Base-by-base conservation (phyloP, 441 rosid species). In the Erysimum cheiri region DNA sequence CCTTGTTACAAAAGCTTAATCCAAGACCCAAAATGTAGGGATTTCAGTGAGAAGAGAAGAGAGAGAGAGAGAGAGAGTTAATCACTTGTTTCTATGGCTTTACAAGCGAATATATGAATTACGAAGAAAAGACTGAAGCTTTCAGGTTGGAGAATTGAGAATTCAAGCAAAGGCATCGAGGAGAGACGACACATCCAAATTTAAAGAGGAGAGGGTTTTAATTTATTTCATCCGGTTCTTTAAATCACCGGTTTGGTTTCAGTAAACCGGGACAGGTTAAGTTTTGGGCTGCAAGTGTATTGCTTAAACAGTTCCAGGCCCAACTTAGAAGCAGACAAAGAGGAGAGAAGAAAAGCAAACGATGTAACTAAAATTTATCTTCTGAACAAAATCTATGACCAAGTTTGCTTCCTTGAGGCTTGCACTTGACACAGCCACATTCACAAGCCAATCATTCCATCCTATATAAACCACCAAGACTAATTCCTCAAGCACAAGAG, bases 201-300 rank as follows among this genome's bases (percentile, higher is more conserved):
- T 33, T 33, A n/a, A n/a, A n/a, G n/a, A n/a, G n/a, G n/a, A n/a
- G 2, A 52, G 57, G 57, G 57, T 52, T 52, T 52, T 12, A 5
- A 19, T 19, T 11, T 24, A 26, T 11, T 50, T 52, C 3, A 28
- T 29, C 58, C 22, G 36, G 37, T 52, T 53, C 10, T 13, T 29
- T n/a, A 54, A n/a, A 17, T n/a, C 3, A 14, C 60, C 40, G 4
- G 40, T 31, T 54, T 32, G n/a, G 7, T n/a, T 54, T 10, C 6
- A 1, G 13, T 54, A 4, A 54, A 54, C 60, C 26, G 12, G 12
- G 22, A 14, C 8, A 15, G 10, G 9, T 17, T 44, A 8, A 43
- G 8, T n/a, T 43, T 40, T 33, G 32, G 32, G 32, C 32, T 29
- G 32, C 32, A 29, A 29, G 2, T 3, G 32, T 29, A 29, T 19